Conservation (phyloP, 768 basidiomycete species). For the Xerocomus brunneocitrinus region DNA sequence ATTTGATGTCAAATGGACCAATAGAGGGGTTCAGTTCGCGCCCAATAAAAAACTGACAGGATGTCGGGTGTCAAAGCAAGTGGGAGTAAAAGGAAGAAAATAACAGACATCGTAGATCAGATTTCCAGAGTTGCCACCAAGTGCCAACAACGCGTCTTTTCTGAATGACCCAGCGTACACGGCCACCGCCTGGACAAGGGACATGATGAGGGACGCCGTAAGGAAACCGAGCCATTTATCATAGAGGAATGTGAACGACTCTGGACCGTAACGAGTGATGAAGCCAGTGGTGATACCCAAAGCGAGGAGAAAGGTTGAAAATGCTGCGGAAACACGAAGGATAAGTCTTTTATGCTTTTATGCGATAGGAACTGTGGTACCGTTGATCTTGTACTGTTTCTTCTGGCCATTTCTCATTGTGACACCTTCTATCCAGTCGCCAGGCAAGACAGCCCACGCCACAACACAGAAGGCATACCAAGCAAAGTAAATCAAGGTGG, state of each 20-base stretch:
- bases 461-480: constrained; percentile 91
- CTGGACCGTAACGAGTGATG: constrained; percentile 69
- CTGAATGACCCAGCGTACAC: constrained; percentile 73
- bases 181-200: constrained; percentile 64
- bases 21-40: constrained; percentile 89
- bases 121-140: constrained; percentile 90
- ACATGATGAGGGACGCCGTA: constrained; percentile 78
- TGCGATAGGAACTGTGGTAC: constrained; percentile 37
- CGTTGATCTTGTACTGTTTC: constrained; percentile 92
- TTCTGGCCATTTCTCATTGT: constrained; percentile 69
- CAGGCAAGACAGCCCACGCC: constrained; percentile 77
- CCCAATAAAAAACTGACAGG: constrained; percentile 81
- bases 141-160: constrained; percentile 67
- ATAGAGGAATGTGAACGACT: constrained; percentile 85
- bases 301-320: constrained; percentile 80
- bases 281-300: constrained; percentile 67
- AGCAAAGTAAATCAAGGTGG: constrained; percentile 66
- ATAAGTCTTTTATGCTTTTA: not conserved
- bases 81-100: not conserved
- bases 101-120: constrained; percentile 81
- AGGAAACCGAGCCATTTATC: constrained; percentile 88
- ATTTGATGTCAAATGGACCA: constrained; percentile 70
- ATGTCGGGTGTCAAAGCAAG: not conserved
- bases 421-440: constrained; percentile 66
- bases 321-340: constrained; percentile 45